phyloP scores from a whole-genome alignment of 1,139 yeast species.

The Barnettozyma hawaiiensis region DNA sequence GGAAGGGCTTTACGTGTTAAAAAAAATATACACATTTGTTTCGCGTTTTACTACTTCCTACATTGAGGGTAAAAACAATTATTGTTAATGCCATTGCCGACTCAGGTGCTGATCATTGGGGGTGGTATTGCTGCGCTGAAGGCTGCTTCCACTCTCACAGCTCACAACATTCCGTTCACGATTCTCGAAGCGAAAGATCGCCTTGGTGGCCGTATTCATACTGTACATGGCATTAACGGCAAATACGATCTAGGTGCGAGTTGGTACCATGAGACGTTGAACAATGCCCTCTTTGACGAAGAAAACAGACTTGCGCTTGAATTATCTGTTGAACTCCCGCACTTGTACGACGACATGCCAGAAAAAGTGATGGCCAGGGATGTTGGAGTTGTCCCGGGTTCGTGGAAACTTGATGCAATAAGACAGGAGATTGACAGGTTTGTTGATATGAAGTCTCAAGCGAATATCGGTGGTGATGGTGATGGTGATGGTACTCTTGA shows the following conservation, averaged over 20 bases:
- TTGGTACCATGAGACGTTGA: conserved; percentile 82
- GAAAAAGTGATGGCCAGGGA: conserved; percentile 28
- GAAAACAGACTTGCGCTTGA: conserved; percentile 25
- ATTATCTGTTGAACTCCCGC: conserved; percentile 9
- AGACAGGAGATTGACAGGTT: conserved; percentile 55
- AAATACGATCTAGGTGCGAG: conserved; percentile 77
- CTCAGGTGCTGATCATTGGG: conserved; percentile 52
- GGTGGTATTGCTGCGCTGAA: conserved; percentile 82
- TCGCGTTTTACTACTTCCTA: too few relatives aligned
- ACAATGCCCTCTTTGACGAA: conserved; percentile 60
- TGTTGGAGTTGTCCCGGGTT: conserved; percentile 29
- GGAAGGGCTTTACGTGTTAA: too few relatives aligned
- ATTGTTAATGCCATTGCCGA: too few relatives aligned
- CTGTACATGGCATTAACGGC: conserved; percentile 31
- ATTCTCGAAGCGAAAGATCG: conserved; percentile 55
- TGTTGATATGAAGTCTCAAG: conserved; percentile 49
- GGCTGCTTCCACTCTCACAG: conserved; percentile 58
- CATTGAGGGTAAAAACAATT: too few relatives aligned
- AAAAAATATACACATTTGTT: not conserved
- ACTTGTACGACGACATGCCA: conserved; percentile 40
- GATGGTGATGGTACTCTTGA: too few relatives aligned
- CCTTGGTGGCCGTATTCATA: conserved; percentile 54
- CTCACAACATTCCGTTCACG: conserved; percentile 38
- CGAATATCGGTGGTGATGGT: conserved; percentile 41
- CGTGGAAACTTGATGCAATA: conserved; percentile 39